Base-by-base conservation (phyloP, 495 filamentous ascomycete genomes). In the Barbatosphaeria neglecta region DNA sequence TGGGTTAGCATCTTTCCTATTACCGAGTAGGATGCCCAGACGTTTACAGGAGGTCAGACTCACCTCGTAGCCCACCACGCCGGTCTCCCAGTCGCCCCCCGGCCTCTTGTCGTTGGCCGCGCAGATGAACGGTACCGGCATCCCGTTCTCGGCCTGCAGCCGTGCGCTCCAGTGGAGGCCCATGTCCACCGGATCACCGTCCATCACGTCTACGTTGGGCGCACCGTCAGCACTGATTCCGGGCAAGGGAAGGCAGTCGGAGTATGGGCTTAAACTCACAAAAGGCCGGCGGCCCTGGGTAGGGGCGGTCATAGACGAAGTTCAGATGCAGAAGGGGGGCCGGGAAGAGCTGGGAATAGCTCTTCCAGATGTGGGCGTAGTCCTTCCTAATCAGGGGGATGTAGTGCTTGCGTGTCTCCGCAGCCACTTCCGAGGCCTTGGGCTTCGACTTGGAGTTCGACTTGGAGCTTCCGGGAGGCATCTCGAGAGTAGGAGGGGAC, bases 31-130 rank as follows among this genome's bases (percentile, higher is more conserved):
- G 11, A 13, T 13, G 3, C 33, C 18, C 4, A 16, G 33, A n/a
- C n/a, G n/a, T 13, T n/a, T 4, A 37, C 5, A 37, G 15, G 5
- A 37, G 33, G 4, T 37, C 4, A 6, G 15, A 22, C 38, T 5
- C 1, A 22, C 81, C 57, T 88, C 84, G 23, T 82, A 84, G 17
- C 81, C 81, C 45, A 82, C 76, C 27, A 74, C 68, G 22, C 81
- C 82, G 5, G 80, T 83, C 52, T 87, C 83, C 84, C 84, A 88
- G 48, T 86, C 84, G 2, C 84, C 84, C 0, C 84, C 84, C 1
- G 84, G 67, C 24, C 83, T 70, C 50, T 80, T 83, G 55, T 88
- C 84, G 56, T 87, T 82, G 10, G 84, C 83, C 42, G 80, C 77
- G 53, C 82, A 87, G 47, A 88, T 77, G 27, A 87, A 79, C 6